These are phyloP conservation scores for Sordaria brevicollis DNA, from an alignment of 495 filamentous ascomycete genomes.

Conservation along the genomic window DNA sequence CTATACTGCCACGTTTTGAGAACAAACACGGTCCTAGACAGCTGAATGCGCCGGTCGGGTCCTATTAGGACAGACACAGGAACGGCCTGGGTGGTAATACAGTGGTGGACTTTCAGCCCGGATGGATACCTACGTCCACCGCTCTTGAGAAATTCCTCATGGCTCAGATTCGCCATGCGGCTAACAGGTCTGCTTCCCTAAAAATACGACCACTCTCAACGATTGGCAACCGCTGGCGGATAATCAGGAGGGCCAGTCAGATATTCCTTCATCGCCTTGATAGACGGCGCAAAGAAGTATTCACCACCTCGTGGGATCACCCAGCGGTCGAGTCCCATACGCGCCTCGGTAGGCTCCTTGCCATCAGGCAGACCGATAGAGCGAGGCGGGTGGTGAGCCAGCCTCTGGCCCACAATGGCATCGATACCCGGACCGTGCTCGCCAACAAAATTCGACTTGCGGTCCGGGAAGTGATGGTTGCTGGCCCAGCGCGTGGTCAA, in stretches of 20 bases:
- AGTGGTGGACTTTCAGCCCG: neutral
- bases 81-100: neutral
- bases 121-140: neutral
- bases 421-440: neutral
- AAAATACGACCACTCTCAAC: neutral
- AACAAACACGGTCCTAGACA: too few relatives aligned
- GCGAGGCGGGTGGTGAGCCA: neutral
- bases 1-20: too few relatives aligned
- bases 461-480: neutral
- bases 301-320: neutral
- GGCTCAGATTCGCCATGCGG: neutral
- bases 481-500: neutral
- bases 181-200: neutral
- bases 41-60: too few relatives aligned
- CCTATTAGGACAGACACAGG: neutral
- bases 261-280: conserved; percentile 19
- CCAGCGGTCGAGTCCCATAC: neutral
- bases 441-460: neutral
- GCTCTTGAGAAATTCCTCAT: neutral
- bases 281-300: neutral
- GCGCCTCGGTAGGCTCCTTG: neutral
- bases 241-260: neutral
- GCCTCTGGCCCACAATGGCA: neutral
- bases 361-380: neutral
- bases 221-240: neutral